Conservation (phyloP, 805 yeast genomes). For the Ogataea degrootiae region DNA sequence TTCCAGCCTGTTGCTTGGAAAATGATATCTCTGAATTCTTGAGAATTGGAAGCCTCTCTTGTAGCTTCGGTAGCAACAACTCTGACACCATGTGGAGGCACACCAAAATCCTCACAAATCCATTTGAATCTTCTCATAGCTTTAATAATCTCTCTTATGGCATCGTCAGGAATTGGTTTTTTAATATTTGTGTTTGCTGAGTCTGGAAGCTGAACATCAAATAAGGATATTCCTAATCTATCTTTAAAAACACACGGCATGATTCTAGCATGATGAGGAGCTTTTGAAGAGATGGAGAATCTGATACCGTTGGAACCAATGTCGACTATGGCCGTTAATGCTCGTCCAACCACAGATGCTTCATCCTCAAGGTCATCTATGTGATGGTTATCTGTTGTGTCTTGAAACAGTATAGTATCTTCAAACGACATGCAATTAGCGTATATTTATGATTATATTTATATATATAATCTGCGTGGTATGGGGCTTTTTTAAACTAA, state of each 20-base stretch:
- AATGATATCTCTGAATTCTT: slow-evolving; percentile 52
- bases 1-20: slow-evolving; percentile 61
- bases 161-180: slow-evolving; percentile 53
- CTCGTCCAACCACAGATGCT: slow-evolving; percentile 53
- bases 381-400: slow-evolving; percentile 27
- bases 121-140: slow-evolving; percentile 65
- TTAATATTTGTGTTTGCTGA: slow-evolving; percentile 26
- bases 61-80: slow-evolving; percentile 76
- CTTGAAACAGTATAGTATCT: slow-evolving; percentile 22
- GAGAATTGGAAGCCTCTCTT: slow-evolving; percentile 61
- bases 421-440: slow-evolving; percentile 25
- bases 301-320: slow-evolving; percentile 75
- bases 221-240: slow-evolving; percentile 62
- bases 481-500: too few species aligned
- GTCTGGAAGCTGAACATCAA: slow-evolving; percentile 51
- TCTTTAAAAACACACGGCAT: slow-evolving; percentile 79
- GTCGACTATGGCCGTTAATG: slow-evolving; percentile 63
- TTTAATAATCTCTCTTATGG: slow-evolving; percentile 52
- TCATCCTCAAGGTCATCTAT: slow-evolving; percentile 23
- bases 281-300: slow-evolving; percentile 65
- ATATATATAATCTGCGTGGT: too few species aligned
- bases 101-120: slow-evolving; percentile 73
- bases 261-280: slow-evolving; percentile 65
- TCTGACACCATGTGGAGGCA: slow-evolving; percentile 51
- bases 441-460: too few species aligned